Conservation (phyloP, 306 rosid species). For the Crotalaria pallida region DNA sequence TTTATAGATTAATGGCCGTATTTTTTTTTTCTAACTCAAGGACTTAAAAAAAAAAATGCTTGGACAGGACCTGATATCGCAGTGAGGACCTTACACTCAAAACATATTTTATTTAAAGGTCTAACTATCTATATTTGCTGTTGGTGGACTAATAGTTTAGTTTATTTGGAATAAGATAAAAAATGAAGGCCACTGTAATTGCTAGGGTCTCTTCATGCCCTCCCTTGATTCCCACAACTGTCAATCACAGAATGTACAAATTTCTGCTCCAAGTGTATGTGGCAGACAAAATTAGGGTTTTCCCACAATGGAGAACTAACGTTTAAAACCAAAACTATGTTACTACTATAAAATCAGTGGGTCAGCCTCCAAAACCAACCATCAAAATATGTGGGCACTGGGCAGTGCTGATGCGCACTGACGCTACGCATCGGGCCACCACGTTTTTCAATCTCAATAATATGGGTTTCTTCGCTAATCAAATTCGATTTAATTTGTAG, state of each 20-base stretch:
- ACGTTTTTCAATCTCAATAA: background rate
- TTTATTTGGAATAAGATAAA: constrained; percentile 27
- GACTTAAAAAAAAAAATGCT: too few species aligned
- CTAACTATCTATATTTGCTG: background rate
- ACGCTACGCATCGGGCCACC: too few species aligned
- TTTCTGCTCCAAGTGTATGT: constrained; percentile 25
- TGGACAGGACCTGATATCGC: too few species aligned
- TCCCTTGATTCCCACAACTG: constrained; percentile 43
- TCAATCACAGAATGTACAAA: constrained; percentile 19
- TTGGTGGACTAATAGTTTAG: constrained; percentile 21
- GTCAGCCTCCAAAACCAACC: constrained; percentile 19
- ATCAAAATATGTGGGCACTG: constrained; percentile 27
- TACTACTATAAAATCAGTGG: constrained; percentile 12
- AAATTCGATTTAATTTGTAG: background rate
- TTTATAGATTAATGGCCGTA: too few species aligned
- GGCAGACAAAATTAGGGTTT: constrained; percentile 52
- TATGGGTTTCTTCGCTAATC: background rate
- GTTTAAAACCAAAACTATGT: too few species aligned
- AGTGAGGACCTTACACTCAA: too few species aligned
- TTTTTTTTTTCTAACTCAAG: too few species aligned
- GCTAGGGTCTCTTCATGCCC: constrained; percentile 47
- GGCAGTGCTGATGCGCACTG: constrained; percentile 37
- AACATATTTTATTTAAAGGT: background rate
- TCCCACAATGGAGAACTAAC: constrained; percentile 33
- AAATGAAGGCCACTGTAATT: constrained; percentile 31